Percentiles rank a stretch among this genome's conserved stretches.
These are phyloP conservation scores for Carex myosuroides DNA, from an alignment of 176 grass and related monocot species.

Conservation along the genomic window DNA sequence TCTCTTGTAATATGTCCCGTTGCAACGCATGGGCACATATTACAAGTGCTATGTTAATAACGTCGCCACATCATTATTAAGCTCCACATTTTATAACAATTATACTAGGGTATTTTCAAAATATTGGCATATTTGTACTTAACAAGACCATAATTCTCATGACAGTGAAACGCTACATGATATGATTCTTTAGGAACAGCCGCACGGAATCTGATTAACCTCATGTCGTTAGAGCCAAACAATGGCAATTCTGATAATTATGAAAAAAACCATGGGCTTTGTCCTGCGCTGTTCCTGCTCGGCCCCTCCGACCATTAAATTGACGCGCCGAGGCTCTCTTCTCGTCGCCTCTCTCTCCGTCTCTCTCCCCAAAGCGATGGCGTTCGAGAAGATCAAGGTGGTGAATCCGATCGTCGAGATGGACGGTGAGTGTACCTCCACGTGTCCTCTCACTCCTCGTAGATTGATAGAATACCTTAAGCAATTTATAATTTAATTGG, in stretches of 20 bases:
- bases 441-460: not conserved
- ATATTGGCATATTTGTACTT: not conserved
- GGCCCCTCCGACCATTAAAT: not conserved
- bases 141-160: not conserved
- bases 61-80: not conserved
- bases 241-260: slow-evolving; percentile 1
- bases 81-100: not conserved
- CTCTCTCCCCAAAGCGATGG: slow-evolving; percentile 26
- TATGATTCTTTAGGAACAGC: not conserved
- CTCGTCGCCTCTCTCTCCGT: not conserved
- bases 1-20: too few relatives aligned
- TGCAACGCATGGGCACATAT: too few relatives aligned
- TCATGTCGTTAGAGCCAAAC: not conserved
- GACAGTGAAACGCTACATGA: not conserved
- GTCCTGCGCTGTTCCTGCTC: not conserved
- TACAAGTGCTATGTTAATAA: not conserved
- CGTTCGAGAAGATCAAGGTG: slow-evolving; percentile 56
- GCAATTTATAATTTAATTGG: not conserved
- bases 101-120: not conserved
- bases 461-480: not conserved
- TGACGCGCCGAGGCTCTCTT: slow-evolving; percentile 8
- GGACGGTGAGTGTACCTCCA: slow-evolving; percentile 45
- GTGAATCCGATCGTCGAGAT: slow-evolving; percentile 73
- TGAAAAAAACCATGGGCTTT: not conserved
- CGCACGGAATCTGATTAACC: not conserved